Conservation (phyloP, 805 yeast species). For the Barnettozyma sucrosica region DNA sequence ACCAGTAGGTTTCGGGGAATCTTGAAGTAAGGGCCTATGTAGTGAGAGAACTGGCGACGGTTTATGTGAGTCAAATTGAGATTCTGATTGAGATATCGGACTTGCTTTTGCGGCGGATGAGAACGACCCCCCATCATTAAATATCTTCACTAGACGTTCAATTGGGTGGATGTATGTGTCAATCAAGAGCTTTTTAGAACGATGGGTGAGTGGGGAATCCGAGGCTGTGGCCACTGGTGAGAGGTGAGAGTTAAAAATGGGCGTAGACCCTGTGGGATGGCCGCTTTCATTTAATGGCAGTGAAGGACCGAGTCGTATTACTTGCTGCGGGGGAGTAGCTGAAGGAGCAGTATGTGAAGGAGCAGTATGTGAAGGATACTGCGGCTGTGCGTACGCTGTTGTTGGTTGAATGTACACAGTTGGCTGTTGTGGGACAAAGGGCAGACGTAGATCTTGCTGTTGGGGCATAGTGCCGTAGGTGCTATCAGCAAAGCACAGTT, state of each 20-base stretch:
- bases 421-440: background rate
- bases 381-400: background rate
- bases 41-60: background rate
- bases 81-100: background rate
- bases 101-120: background rate
- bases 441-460: background rate
- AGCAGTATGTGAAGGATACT: background rate
- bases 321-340: background rate
- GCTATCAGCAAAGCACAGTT: background rate
- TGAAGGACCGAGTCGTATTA: background rate
- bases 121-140: background rate
- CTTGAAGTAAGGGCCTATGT: background rate
- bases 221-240: background rate
- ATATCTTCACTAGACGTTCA: conserved; percentile 2
- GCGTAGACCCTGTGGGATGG: background rate
- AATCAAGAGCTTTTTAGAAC: background rate
- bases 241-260: background rate
- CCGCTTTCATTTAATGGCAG: background rate
- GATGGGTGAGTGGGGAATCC: background rate
- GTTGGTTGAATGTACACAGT: background rate
- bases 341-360: background rate
- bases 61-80: background rate
- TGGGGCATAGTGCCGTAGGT: background rate
- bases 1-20: background rate
- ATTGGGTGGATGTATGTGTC: conserved; percentile 9